phyloP scores from a whole-genome alignment of 2,329 filamentous ascomycete species.

The Penicillium polonicum region DNA sequence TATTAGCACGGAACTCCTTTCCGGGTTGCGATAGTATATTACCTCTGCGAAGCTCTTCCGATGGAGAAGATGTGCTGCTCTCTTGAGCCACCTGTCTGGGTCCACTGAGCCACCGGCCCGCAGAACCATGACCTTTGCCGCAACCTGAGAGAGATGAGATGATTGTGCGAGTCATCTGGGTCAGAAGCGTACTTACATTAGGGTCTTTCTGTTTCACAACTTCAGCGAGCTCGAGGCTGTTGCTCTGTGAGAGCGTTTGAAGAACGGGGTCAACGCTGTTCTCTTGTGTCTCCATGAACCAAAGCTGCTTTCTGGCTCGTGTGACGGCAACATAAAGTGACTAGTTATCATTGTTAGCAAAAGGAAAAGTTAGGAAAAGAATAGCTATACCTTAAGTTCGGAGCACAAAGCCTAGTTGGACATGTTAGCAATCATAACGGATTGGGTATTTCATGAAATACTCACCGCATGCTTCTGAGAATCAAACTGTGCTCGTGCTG shows the following conservation, averaged over 20 bases:
- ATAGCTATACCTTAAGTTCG: conserved; percentile 12
- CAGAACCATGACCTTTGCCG: conserved; percentile 17
- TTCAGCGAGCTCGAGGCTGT: conserved; percentile 13
- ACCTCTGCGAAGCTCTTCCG: conserved; percentile 25
- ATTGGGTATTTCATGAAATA: not conserved
- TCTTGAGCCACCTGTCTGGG: conserved; percentile 21
- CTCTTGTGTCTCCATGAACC: conserved; percentile 24
- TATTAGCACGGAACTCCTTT: not conserved
- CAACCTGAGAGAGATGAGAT: conserved; percentile 8
- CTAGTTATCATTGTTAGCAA: conserved; percentile 12
- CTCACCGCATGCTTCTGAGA: conserved; percentile 20
- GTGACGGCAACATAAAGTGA: conserved; percentile 34
- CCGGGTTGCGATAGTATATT: not conserved
- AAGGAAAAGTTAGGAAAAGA: not conserved
- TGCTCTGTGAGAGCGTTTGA: conserved; percentile 11
- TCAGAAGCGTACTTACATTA: conserved; percentile 1
- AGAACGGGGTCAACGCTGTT: conserved; percentile 13
- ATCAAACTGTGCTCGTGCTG: conserved; percentile 15
- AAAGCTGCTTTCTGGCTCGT: conserved; percentile 26
- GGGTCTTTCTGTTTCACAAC: conserved; percentile 14
- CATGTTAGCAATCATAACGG: not conserved
- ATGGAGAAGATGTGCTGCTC: conserved; percentile 22
- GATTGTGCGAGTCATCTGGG: not conserved
- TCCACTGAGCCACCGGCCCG: conserved; percentile 22
- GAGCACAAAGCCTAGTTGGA: conserved; percentile 13